Evolutionary conservation across 1,139 yeast genomes (phyloP), one percentile per base, ranked within the genome.

Genomic region (Kodamaea alishanica): DNA sequence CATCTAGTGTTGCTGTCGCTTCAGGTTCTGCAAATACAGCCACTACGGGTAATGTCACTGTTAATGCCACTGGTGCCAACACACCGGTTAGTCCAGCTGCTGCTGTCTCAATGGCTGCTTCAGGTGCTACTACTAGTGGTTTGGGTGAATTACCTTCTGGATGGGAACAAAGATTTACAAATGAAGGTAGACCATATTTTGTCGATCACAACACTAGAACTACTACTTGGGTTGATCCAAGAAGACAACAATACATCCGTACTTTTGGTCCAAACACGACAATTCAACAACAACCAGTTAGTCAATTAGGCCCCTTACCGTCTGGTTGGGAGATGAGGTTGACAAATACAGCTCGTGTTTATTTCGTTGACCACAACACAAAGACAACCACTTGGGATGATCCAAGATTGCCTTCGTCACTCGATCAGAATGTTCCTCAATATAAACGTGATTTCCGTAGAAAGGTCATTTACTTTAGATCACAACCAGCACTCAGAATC

Each of bases 321-420:
- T 81, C 92, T 38, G 99, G 99, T 39, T 92, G 99, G 99, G 99
- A 92, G 70, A 92, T 92, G 99, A 84, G 99, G 65, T 77, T 94
- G 57, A 94, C 99, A 35, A 92, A 90, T 63, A 92, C 98, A 1
- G 97, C 98, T 12, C 79, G 99, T 61, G 98, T 94, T 22, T 92
- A 92, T 64, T 92, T 92, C 64, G 99, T 92, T 48, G 99, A 92
- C 65, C 99, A 92, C 70, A 92, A 92, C 65, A 92, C 99, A 33
- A 92, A 92, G 68, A 92, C 98, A 0, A 92, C 99, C 2, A 92
- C 99, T 1, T 92, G 99, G 99, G 99, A 92, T 65, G 99, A 92
- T 61, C 99, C 99, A 48, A 82, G 99, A 61, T 75, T 92, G 59
- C 99, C 99, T 35, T 89, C 97, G 2, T 86, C 96, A 8, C 72